phyloP scores from a whole-genome alignment of 495 filamentous ascomycete genomes.

The Recurvomyces mirabilis region DNA sequence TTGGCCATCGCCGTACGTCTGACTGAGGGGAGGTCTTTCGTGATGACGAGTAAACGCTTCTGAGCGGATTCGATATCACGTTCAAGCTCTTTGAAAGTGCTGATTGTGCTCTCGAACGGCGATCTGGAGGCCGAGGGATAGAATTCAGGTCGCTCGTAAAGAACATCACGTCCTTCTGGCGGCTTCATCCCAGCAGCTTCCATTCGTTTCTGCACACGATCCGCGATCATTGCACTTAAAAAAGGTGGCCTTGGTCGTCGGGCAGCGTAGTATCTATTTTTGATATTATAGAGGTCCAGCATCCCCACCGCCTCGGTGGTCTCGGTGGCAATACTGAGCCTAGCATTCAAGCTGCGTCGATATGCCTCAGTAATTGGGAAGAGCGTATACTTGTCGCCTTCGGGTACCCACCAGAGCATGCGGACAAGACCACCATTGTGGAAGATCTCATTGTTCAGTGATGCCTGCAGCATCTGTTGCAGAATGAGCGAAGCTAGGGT shows the following conservation, averaged over 20 bases:
- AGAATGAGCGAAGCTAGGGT: neutral
- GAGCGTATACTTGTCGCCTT: neutral
- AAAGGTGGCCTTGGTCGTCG: neutral
- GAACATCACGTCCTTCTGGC: neutral
- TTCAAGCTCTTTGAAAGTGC: neutral
- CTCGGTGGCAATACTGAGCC: neutral
- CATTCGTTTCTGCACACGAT: neutral
- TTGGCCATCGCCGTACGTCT: neutral
- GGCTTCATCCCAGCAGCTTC: neutral
- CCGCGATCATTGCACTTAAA: neutral
- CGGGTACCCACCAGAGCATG: conserved; percentile 18
- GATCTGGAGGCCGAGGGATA: neutral
- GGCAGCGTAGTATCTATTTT: neutral
- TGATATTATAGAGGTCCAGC: neutral
- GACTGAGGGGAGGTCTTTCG: no score
- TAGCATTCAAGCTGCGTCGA: neutral
- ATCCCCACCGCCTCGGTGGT: conserved; percentile 5
- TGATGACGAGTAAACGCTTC: neutral
- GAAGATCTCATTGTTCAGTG: conserved; percentile 2
- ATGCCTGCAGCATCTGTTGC: conserved; percentile 1
- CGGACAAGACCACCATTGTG: conserved; percentile 13
- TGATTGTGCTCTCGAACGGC: neutral
- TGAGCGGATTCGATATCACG: neutral
- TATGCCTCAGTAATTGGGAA: neutral
- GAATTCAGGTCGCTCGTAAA: neutral